A percentile compares a stretch with the other conserved stretches of the same genome.
Conservation (phyloP, 805 yeast genomes). For the Dipodascus geniculatus region DNA sequence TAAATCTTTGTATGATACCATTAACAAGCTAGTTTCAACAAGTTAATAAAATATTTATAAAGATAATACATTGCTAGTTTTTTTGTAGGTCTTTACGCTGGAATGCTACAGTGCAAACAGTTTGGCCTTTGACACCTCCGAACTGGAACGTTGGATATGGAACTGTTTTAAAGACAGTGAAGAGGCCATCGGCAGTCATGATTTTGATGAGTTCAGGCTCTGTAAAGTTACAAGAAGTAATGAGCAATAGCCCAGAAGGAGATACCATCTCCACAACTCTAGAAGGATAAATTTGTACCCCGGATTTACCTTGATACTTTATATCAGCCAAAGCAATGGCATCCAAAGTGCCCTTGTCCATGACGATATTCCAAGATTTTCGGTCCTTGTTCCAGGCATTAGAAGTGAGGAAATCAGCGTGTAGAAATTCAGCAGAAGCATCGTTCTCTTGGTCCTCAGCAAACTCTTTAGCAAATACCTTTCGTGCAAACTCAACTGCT, state of each 20-base stretch:
- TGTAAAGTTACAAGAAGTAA: constrained; percentile 93
- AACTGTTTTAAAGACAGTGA: constrained; percentile 53
- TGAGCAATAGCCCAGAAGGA: constrained; percentile 45
- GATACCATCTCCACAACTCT: constrained; percentile 48
- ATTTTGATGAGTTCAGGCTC: constrained; percentile 56
- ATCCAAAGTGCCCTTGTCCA: constrained; percentile 94
- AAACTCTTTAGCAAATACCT: constrained; percentile 35
- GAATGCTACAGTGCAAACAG: constrained; percentile 82
- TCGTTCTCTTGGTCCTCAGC: constrained; percentile 5
- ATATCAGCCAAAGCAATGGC: constrained; percentile 82
- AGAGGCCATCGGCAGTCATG: constrained; percentile 33
- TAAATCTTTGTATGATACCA: constrained; percentile 38
- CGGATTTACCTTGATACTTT: constrained; percentile 31
- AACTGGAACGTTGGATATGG: constrained; percentile 75
- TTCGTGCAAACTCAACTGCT: constrained; percentile 64
- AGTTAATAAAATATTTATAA: background rate
- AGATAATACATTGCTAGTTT: background rate
- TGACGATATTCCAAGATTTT: constrained; percentile 52
- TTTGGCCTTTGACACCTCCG: constrained; percentile 82
- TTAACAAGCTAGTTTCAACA: constrained; percentile 12
- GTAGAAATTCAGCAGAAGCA: constrained; percentile 37
- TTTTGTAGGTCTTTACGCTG: constrained; percentile 17
- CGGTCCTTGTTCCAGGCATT: constrained; percentile 24
- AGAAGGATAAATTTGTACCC: constrained; percentile 41
- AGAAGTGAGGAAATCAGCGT: constrained; percentile 53